These are phyloP conservation scores for Aspergillus asperescens DNA, from an alignment of 495 filamentous ascomycete species.

Conservation along the genomic window DNA sequence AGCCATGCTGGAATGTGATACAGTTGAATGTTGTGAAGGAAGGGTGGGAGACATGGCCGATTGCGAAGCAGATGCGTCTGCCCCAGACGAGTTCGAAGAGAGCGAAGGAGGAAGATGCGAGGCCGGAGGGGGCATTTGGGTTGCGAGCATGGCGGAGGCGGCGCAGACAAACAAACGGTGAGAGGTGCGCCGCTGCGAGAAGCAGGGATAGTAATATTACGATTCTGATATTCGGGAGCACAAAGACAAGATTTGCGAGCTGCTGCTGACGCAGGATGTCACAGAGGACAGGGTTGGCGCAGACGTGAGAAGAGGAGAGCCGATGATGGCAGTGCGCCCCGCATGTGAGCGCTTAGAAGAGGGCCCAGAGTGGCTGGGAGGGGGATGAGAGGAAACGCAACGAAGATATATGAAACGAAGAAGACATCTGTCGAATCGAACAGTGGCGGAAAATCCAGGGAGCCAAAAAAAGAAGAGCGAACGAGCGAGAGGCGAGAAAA, in stretches of 20 bases:
- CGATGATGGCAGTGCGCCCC: conserved; percentile 12
- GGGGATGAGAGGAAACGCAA: not conserved
- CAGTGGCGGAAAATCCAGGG: not conserved
- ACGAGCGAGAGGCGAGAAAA: not conserved
- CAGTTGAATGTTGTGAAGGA: conserved; percentile 23
- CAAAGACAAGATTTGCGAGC: conserved; percentile 11
- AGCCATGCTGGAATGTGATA: conserved; percentile 19
- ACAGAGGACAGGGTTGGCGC: conserved; percentile 7
- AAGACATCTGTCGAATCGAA: not conserved
- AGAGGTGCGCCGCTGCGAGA: not conserved
- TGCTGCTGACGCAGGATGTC: conserved; percentile 19
- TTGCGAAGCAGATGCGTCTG: conserved; percentile 7
- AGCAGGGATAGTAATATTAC: conserved; percentile 2
- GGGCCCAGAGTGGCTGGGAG: conserved; percentile 5
- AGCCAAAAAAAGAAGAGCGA: not conserved
- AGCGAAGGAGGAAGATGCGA: conserved; percentile 14
- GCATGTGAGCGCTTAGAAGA: conserved; percentile 12
- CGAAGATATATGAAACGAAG: not conserved
- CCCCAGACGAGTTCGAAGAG: conserved; percentile 21
- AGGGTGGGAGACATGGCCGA: conserved; percentile 11
- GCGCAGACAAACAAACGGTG: not conserved
- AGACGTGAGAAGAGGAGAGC: conserved; percentile 1
- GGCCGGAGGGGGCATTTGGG: conserved; percentile 15
- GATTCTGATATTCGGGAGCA: conserved; percentile 7
- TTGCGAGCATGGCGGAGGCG: conserved; percentile 15